A percentile compares a stretch with the other conserved stretches of the same genome.
phyloP scores from a whole-genome alignment of 2,329 filamentous ascomycete species.

The Colletotrichum kahawae region DNA sequence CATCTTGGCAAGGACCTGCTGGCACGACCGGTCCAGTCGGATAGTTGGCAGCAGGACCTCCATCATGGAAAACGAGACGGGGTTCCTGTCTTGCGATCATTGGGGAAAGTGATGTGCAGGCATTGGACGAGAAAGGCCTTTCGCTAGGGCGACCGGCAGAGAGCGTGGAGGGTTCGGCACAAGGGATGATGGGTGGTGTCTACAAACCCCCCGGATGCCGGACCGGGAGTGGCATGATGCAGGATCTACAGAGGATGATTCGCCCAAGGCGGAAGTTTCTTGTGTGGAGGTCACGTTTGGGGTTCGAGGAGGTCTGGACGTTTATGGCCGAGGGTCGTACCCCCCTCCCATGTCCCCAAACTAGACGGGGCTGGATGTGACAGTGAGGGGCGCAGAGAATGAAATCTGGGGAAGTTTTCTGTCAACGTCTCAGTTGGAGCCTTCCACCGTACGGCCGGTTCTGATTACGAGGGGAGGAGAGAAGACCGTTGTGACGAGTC shows the following conservation, averaged over 20 bases:
- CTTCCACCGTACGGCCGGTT: background rate
- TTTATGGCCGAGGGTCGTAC: too few species aligned
- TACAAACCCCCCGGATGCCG: background rate
- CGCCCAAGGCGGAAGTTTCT: background rate
- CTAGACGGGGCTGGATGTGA: background rate
- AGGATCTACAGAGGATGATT: slow-evolving; percentile 1
- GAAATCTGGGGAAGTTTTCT: background rate
- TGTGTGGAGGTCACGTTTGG: background rate
- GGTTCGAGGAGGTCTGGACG: background rate
- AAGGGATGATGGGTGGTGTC: slow-evolving; percentile 1
- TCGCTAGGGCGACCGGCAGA: background rate
- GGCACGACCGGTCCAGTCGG: background rate
- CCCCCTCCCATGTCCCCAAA: background rate
- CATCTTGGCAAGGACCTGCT: slow-evolving; percentile 8
- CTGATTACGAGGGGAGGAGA: background rate
- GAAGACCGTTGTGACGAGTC: background rate
- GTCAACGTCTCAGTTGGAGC: background rate
- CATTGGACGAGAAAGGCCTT: background rate
- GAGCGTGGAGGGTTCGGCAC: background rate
- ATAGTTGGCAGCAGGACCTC: background rate
- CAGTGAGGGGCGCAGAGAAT: background rate
- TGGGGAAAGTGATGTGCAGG: background rate
- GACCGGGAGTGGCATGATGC: background rate
- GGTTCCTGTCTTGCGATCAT: background rate
- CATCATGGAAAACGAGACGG: background rate